Percentiles rank a stretch among this genome's conserved stretches.
These are phyloP conservation scores for Candida albicans DNA, from an alignment of 1,139 yeast species.

Conservation along the genomic window DNA sequence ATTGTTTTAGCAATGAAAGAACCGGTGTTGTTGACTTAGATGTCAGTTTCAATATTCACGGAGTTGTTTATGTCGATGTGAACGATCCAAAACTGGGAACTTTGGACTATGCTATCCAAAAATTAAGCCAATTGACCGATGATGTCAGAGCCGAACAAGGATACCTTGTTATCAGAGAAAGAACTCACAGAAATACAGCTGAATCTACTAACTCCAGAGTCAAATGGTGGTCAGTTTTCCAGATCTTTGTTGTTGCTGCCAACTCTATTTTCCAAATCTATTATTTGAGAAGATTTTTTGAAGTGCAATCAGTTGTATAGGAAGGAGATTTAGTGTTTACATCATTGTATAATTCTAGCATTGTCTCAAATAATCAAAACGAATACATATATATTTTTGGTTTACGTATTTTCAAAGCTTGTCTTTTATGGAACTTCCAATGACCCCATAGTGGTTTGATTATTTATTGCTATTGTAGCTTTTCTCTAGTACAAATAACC, in stretches of 20 bases:
- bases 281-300: conserved; percentile 92
- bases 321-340: background rate
- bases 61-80: conserved; percentile 83
- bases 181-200: conserved; percentile 97
- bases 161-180: conserved; percentile 91
- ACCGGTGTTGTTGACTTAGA: conserved; percentile 75
- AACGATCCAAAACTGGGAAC: conserved; percentile 81
- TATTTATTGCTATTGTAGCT: background rate
- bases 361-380: background rate
- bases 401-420: no score
- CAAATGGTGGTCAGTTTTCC: conserved; percentile 97
- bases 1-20: conserved; percentile 90
- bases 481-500: no score
- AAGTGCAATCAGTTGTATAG: conserved; percentile 85
- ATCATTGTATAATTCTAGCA: background rate
- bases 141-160: conserved; percentile 92
- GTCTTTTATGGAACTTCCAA: no score
- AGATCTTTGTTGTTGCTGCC: conserved; percentile 77
- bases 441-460: background rate
- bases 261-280: conserved; percentile 92
- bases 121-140: conserved; percentile 71
- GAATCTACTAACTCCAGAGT: conserved; percentile 96
- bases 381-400: no score
- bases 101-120: conserved; percentile 80
- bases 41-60: conserved; percentile 93